Evolutionary conservation across 139 green algal genomes (phyloP), one percentile per base, ranked within the genome.

Genomic region (Desmodesmus armatus): DNA sequence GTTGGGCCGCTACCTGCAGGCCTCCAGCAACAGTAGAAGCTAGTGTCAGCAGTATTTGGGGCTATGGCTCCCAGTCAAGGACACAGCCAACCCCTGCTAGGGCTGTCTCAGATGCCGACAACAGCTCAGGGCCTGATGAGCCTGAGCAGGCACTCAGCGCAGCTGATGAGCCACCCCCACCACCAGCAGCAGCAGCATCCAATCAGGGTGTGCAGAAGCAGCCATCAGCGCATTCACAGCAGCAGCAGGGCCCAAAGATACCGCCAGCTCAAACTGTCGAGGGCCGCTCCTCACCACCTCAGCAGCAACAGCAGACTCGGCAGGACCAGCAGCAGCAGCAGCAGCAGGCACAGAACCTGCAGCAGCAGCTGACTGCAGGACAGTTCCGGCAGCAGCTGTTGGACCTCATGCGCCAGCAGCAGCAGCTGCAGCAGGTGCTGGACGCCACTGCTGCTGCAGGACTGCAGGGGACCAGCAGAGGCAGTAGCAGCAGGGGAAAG

Each of bases 351-450:
- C 7, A 39, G 62, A 39, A 71, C 13, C 9, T 25, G 35, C 3
- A 31, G 33, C 76, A 17, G 35, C 49, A 51, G 51, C n/a, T n/a
- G n/a, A n/a, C n/a, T n/a, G 21, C 9, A 60, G 17, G 7, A 3
- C 74, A 67, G 74, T 33, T 31, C 13, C 31, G 74, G 33, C 74
- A 49, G 49, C 74, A 81, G 74, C n/a, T n/a, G n/a, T 39, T 67
- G 33, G 43, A 25, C 25, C 47, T 77, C 7, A 19, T 72, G 23
- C 55, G 47, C 23, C 76, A 82, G 76, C 76, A 82, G 25, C 25
- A 25, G 13, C 53, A 82, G 51, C 33, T 35, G 66, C 66, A 44
- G 35, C 1, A n/a, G n/a, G n/a, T n/a, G n/a, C n/a, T n/a, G n/a
- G n/a, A n/a, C n/a, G n/a, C n/a, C n/a, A n/a, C n/a, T n/a, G n/a